phyloP scores from a whole-genome alignment of 2,329 filamentous ascomycete species.

The Dothistroma septosporum region DNA sequence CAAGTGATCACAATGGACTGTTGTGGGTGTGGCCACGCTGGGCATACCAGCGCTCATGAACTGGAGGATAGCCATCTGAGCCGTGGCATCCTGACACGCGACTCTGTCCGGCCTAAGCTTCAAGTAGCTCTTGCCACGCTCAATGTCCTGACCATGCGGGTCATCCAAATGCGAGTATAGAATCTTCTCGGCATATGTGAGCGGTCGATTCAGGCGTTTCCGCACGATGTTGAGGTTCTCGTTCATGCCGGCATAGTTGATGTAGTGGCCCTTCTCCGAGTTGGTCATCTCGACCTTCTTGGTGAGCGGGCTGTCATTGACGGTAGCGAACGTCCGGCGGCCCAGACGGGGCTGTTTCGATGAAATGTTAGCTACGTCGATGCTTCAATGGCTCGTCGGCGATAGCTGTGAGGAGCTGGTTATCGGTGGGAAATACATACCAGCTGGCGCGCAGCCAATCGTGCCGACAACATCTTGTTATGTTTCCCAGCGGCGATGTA shows the following conservation, averaged over 20 bases:
- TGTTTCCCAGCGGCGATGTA: constrained; percentile 21
- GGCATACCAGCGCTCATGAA: constrained; percentile 99
- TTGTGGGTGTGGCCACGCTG: constrained; percentile 86
- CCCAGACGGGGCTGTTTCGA: constrained; percentile 38
- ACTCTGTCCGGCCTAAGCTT: constrained; percentile 96
- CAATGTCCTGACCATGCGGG: constrained; percentile 90
- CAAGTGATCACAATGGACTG: constrained; percentile 98
- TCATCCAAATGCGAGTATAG: constrained; percentile 98
- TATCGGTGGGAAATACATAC: constrained; percentile 31
- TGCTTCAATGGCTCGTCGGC: constrained; percentile 6
- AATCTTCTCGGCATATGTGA: constrained; percentile 97
- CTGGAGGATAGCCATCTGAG: constrained; percentile 98
- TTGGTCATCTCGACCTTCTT: constrained; percentile 98
- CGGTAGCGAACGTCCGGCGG: constrained; percentile 70
- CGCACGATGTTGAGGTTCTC: constrained; percentile 94
- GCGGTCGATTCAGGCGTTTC: constrained; percentile 80
- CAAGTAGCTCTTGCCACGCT: constrained; percentile 92
- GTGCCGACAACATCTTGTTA: constrained; percentile 36
- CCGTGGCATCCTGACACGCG: constrained; percentile 98
- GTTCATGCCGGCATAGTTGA: constrained; percentile 99
- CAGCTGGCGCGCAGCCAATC: constrained; percentile 39
- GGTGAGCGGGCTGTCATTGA: constrained; percentile 79
- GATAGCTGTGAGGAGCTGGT: constrained; percentile 10
- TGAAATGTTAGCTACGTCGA: constrained; percentile 18
- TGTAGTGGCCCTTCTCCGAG: constrained; percentile 92